Base-by-base conservation (phyloP, 202 grass and related monocot species). In the Schoenoplectus triqueter region DNA sequence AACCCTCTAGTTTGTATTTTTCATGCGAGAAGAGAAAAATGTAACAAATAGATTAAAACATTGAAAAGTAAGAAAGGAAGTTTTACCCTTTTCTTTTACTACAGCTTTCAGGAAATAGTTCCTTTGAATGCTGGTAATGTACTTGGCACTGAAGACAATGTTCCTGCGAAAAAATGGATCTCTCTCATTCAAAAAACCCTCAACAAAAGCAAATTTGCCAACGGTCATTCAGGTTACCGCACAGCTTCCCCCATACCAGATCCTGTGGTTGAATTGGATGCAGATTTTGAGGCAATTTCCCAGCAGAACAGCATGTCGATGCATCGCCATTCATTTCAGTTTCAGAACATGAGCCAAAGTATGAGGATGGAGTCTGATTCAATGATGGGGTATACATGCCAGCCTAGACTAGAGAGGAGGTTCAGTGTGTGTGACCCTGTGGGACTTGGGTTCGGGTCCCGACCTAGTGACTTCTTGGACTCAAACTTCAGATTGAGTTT, bases 61-160 rank as follows among this genome's bases (percentile, higher is more conserved):
- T 40, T 0, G 3, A 31, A 31, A 31, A 31, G 31, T 31, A 31
- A 31, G 31, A 31, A 31, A 0, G 2, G 51, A 66, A 11, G 14
- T 72, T 31, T 47, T 55, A 66, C 72, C 86, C 79, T 14, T 54
- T 46, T 65, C 47, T 78, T 81, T 86, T 3, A 42, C 7, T 44
- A 61, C 84, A 99, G 96, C 61, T 99, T 99, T 89, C 96, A 99
- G 73, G 96, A 99, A 88, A 95, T 99, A 80, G 96, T 99, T 86
- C 96, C 96, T 80, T 89, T 99, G 80, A 99, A 99, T 88, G 96
- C 96, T 42, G 96, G 96, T 65, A 98, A 98, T 89, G 96, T 95
- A 88, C 93, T 98, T 71, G 96, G 96, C 18, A 86, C 91, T 0
- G 96, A 99, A 94, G 93, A 95, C 79, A 99, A 96, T 72, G 47